These are phyloP conservation scores for Sanghuangporus weigelae DNA, from an alignment of 1,284 basidiomycete genomes.

Conservation along the genomic window DNA sequence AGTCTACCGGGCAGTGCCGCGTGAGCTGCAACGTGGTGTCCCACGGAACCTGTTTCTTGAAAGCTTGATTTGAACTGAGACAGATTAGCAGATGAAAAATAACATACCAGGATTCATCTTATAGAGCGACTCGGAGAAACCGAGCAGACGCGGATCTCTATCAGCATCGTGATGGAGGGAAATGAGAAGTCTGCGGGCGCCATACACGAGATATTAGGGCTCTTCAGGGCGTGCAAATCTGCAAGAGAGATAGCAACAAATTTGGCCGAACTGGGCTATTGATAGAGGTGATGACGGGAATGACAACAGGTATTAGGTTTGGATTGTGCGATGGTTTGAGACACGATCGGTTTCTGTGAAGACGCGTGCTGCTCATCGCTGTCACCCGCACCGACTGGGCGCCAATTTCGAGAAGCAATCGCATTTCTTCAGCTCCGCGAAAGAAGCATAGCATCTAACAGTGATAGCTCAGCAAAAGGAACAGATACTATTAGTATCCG, in stretches of 20 bases:
- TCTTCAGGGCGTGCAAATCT: neutral
- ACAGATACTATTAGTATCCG: no score
- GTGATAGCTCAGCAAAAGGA: neutral
- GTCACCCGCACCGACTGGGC: neutral
- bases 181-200: no score
- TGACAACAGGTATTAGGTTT: neutral
- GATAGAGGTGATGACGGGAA: neutral
- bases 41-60: neutral
- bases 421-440: neutral
- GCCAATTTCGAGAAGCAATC: neutral
- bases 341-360: neutral
- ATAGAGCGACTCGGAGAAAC: no score
- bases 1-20: slow-evolving; percentile 1
- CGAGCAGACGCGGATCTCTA: no score
- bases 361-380: neutral
- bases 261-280: neutral
- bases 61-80: neutral
- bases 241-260: neutral
- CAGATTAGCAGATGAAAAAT: neutral
- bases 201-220: neutral
- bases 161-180: no score
- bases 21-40: neutral
- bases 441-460: neutral
- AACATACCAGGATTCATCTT: neutral
- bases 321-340: neutral